Base-by-base conservation (phyloP, 106 monocot species). In the Narthecium ossifragum region DNA sequence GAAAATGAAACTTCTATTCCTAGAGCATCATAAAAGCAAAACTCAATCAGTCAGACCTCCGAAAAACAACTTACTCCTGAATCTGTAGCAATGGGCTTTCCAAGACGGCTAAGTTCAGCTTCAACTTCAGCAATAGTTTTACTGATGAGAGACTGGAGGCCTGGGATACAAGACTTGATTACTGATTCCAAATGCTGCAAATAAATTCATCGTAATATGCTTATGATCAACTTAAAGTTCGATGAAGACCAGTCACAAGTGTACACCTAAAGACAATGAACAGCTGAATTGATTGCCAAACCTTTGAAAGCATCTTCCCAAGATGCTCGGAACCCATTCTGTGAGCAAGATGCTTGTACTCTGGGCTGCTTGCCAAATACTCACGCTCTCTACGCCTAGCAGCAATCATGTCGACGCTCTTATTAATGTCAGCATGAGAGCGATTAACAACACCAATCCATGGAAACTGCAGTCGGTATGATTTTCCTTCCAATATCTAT, bases 131-230 rank as follows among this genome's bases (percentile, higher is more conserved):
- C 63, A 79, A 87, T 80, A 26, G 71, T 87, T 84, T 87, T 98
- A 62, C 34, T 90, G 29, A 98, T 90, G 18, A 98, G 84, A 69
- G 90, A 90, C 27, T 90, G 96, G 51, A 98, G 68, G 29, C 96
- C 86, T 48, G 96, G 96, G 27, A 98, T 98, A 51, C 90, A 67
- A 46, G 96, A 87, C 66, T 98, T 98, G 72, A 98, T 98, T 27
- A 98, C 96, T 64, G 70, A 60, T 61, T 98, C 96, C 62, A 98
- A 78, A 74, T 98, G 96, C 96, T 98, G 84, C 76, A 87, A 48
- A 62, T 12, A 8, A 4, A 8, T n/a, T n/a, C 28, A 3, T 41
- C 14, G 15, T 8, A 0, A 57, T 31, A 55, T 17, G 5, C 33
- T 32, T 2, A 53, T 28, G 26, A 10, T 27, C 13, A 53, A 20